Percentiles rank a stretch among this genome's conserved stretches.
Conservation (phyloP, 495 filamentous ascomycete species). For the Neurospora africana region DNA sequence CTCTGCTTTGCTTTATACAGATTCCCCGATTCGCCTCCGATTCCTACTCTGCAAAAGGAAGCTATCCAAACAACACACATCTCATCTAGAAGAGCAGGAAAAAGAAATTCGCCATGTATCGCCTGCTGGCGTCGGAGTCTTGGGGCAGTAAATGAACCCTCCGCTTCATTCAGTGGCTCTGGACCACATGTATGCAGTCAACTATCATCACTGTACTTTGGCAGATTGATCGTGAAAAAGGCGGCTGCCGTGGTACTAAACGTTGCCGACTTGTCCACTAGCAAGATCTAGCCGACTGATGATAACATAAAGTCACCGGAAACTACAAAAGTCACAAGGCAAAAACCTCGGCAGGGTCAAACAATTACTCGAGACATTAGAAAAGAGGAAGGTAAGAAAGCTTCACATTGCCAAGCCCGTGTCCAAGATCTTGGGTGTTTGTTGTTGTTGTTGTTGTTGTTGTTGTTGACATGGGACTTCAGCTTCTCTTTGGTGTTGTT, state of each 20-base stretch:
- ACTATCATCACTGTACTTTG: neutral
- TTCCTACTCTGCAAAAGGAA: neutral
- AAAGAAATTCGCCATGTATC: neutral
- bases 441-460: neutral
- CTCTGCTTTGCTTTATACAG: neutral
- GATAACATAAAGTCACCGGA: neutral
- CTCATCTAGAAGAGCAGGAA: neutral
- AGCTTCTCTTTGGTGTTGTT: neutral
- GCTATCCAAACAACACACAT: neutral
- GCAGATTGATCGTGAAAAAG: neutral
- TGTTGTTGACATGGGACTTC: neutral
- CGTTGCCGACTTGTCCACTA: neutral
- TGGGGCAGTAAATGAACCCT: neutral
- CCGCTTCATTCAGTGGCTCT: neutral
- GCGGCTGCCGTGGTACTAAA: neutral
- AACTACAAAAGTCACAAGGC: neutral
- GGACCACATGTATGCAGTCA: neutral
- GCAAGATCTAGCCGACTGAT: neutral
- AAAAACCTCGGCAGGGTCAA: neutral
- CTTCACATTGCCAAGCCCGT: neutral
- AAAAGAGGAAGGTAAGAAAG: neutral
- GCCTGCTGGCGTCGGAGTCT: neutral
- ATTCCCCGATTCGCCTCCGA: neutral
- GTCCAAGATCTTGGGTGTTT: neutral
- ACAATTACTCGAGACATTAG: neutral